Evolutionary conservation across 2,329 filamentous ascomycete species (phyloP), one percentile per base, ranked within the genome.

Genomic region (Diaporthe capsici): DNA sequence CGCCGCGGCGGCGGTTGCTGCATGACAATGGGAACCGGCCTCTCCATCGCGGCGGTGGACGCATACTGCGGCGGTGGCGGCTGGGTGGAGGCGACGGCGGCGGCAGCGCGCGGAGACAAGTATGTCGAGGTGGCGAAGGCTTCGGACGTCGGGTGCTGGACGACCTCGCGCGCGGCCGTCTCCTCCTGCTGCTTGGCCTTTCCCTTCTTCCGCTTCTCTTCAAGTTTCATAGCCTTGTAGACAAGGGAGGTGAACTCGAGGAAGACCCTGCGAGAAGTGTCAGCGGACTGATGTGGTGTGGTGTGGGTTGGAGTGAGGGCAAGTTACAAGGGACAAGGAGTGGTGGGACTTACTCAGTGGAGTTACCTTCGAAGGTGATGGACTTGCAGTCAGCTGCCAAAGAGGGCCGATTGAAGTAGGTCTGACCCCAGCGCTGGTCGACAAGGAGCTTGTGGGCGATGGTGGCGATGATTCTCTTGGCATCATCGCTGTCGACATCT

Each of bases 151-250:
- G 60, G 67, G 58, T 65, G 49, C 20, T 51, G 20, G 25, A 37
- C 4, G n/a, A 58, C 63, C 15, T 44, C 37, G 22, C 20, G 22
- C 15, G 39, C 39, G 25, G 37, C 71, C 55, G 2, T 25, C 12
- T n/a, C 31, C 37, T 34, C 20, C 73, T 58, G 53, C 3, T 39
- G 39, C 22, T 51, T 72, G 34, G 34, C 37, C 34, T 31, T 47
- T 49, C 72, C 53, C 51, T 75, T 75, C 25, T 63, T 74, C 44
- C 75, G 73, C n/a, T 53, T 47, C 34, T 76, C 75, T 49, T 76
- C 72, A 31, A 34, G 28, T 57, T 76, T 76, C 51, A 68, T 74
- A 42, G 60, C 39, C 68, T 76, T 75, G 73, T 76, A 76, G 51
- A 76, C 34, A 25, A 76, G 68, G 31, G 47, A 63, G 13, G 67